Conservation (phyloP, 371 early-diverging fungal genomes). For the Mucor ambiguus region DNA sequence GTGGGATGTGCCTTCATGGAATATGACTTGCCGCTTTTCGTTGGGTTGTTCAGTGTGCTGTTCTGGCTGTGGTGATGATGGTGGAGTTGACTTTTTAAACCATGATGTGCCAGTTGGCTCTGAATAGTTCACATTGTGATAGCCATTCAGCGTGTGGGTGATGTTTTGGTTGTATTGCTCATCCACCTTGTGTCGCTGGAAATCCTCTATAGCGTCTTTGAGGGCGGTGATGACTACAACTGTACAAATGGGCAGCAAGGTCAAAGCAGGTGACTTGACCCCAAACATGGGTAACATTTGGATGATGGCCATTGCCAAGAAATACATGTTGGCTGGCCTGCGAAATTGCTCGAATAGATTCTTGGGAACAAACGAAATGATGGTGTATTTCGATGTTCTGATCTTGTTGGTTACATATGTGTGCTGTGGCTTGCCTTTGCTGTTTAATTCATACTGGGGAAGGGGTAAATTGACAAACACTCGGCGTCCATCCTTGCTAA, state of each 20-base stretch:
- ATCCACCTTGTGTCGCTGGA: conserved; percentile 91
- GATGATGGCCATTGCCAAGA: conserved; percentile 90
- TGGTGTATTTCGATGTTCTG: conserved; percentile 92
- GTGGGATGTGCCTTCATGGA: neutral
- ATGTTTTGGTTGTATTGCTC: conserved; percentile 80
- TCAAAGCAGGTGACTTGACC: conserved; percentile 72
- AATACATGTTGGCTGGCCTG: conserved; percentile 96
- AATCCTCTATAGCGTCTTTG: conserved; percentile 98
- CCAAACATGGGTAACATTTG: conserved; percentile 84
- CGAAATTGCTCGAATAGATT: conserved; percentile 97
- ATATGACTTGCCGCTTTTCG: neutral
- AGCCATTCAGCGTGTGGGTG: conserved; percentile 71
- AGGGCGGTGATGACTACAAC: conserved; percentile 89
- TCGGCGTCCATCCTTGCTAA: conserved; percentile 49
- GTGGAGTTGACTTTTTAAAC: neutral
- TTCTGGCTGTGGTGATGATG: neutral
- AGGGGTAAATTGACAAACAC: conserved; percentile 71
- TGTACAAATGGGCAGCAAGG: conserved; percentile 86
- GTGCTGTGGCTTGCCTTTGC: conserved; percentile 52
- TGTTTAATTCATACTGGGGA: conserved; percentile 55
- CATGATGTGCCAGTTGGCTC: neutral
- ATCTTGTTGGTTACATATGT: conserved; percentile 68
- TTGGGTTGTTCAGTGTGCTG: neutral
- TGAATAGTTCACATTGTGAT: conserved; percentile 75
- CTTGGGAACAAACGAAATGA: conserved; percentile 91